These are phyloP conservation scores for Aquilaria agallochum DNA, from an alignment of 441 rosid genomes.

Conservation along the genomic window DNA sequence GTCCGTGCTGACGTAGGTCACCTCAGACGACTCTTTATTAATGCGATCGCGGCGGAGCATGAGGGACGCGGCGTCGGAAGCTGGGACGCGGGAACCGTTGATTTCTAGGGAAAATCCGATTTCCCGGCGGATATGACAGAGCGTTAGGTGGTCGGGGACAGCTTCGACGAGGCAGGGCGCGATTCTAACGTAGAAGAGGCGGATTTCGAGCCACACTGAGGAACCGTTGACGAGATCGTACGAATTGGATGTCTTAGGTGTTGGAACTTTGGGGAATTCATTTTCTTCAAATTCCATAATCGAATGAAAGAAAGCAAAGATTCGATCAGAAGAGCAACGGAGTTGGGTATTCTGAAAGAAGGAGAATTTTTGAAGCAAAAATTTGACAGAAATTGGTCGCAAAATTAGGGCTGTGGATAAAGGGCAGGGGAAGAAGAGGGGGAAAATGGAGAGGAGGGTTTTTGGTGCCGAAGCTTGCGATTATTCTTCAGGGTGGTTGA, in stretches of 20 bases:
- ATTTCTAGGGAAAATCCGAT: slow-evolving; percentile 76
- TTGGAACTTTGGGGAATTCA: slow-evolving; percentile 12
- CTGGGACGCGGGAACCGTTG: slow-evolving; percentile 69
- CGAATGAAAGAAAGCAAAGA: no score
- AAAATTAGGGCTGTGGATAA: slow-evolving; percentile 17
- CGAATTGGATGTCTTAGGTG: slow-evolving; percentile 31
- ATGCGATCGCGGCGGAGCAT: slow-evolving; percentile 78
- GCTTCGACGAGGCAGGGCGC: slow-evolving; percentile 50
- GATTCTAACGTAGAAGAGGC: slow-evolving; percentile 73
- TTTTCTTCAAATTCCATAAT: slow-evolving; percentile 27
- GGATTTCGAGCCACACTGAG: slow-evolving; percentile 71
- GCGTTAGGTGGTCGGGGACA: slow-evolving; percentile 69
- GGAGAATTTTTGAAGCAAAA: not conserved
- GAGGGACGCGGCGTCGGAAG: slow-evolving; percentile 49
- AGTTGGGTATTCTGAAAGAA: not conserved
- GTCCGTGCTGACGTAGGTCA: slow-evolving; percentile 80
- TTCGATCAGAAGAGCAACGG: not conserved
- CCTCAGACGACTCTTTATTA: slow-evolving; percentile 71
- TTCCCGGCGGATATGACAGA: slow-evolving; percentile 66
- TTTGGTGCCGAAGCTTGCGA: slow-evolving; percentile 6
- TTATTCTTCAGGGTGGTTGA: not conserved
- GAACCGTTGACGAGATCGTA: slow-evolving; percentile 27
- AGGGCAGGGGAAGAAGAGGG: not conserved
- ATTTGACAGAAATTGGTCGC: not conserved
- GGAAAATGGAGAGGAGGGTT: not conserved